Evolutionary conservation across 1,284 basidiomycete genomes (phyloP).

Genomic region (Neotropicomus parvogracilis): DNA sequence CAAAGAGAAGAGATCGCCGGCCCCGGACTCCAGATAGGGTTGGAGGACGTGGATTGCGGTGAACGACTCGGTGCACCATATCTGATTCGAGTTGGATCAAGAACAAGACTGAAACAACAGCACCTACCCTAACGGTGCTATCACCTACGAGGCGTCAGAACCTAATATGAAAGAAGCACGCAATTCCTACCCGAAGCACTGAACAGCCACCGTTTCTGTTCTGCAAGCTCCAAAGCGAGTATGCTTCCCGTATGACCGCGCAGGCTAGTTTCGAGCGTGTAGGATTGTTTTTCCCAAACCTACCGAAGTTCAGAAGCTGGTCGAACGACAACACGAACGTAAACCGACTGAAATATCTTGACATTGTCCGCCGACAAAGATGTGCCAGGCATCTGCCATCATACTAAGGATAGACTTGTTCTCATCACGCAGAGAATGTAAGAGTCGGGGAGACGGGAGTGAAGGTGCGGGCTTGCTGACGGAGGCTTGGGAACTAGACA

Average conservation of each 20-base stretch:
- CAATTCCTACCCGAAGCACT: constrained; percentile 68
- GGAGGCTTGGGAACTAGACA: constrained; percentile 43
- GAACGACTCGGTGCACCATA: constrained; percentile 81
- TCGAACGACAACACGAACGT: not conserved
- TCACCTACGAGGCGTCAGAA: constrained; percentile 53
- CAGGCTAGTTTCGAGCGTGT: constrained; percentile 69
- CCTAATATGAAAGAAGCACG: constrained; percentile 1
- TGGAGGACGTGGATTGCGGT: constrained; percentile 73
- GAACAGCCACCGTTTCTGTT: constrained; percentile 80
- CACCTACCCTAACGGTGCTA: constrained; percentile 73
- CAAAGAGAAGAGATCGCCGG: constrained; percentile 90
- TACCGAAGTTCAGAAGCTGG: constrained; percentile 30
- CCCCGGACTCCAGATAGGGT: constrained; percentile 79
- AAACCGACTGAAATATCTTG: constrained; percentile 51
- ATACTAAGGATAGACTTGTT: constrained; percentile 73
- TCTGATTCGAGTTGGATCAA: constrained; percentile 39
- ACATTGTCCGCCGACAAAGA: constrained; percentile 84
- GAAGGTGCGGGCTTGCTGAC: constrained; percentile 51
- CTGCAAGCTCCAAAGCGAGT: constrained; percentile 75
- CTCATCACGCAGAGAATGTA: constrained; percentile 68
- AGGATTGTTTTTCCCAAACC: constrained; percentile 80
- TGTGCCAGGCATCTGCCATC: constrained; percentile 66
- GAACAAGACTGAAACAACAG: not conserved
- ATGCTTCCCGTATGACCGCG: constrained; percentile 85
- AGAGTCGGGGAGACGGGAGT: constrained; percentile 43